phyloP scores from a whole-genome alignment of 768 basidiomycete genomes.

The Serendipita sp. region DNA sequence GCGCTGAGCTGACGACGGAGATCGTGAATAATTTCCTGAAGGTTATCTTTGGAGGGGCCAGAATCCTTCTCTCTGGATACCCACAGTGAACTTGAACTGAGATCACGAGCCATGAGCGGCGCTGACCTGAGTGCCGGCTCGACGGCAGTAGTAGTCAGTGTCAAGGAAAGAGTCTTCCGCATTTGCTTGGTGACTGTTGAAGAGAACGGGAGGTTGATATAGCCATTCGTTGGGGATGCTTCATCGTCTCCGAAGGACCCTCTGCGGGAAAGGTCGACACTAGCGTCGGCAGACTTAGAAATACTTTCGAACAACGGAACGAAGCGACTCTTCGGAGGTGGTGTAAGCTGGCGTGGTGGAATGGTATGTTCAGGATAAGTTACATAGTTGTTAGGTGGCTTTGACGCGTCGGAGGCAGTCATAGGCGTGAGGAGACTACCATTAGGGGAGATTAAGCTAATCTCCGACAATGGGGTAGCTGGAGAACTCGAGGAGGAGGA shows the following conservation, averaged over 20 bases:
- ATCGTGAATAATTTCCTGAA: background rate
- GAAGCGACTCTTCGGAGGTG: slow-evolving; percentile 5
- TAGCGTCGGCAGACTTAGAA: background rate
- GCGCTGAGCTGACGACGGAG: background rate
- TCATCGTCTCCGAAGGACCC: background rate
- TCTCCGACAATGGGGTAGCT: background rate
- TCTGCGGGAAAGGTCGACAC: background rate
- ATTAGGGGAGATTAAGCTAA: background rate
- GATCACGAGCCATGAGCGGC: background rate
- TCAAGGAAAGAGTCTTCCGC: background rate
- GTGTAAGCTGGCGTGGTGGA: slow-evolving; percentile 3
- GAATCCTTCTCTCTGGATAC: background rate
- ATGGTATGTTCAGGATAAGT: background rate
- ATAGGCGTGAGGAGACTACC: background rate
- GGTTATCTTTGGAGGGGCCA: background rate
- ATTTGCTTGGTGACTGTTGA: slow-evolving; percentile 1
- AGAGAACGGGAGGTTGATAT: background rate
- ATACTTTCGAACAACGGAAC: slow-evolving; percentile 2
- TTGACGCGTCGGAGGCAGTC: background rate
- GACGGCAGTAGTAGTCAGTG: background rate
- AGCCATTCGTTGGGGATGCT: background rate
- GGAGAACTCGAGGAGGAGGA: background rate
- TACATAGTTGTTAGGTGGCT: background rate
- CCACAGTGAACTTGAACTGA: background rate
- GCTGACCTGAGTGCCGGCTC: slow-evolving; percentile 1